Evolutionary conservation across 768 basidiomycete genomes (phyloP).

Genomic region (Rhodotorula sphaerocarpa): DNA sequence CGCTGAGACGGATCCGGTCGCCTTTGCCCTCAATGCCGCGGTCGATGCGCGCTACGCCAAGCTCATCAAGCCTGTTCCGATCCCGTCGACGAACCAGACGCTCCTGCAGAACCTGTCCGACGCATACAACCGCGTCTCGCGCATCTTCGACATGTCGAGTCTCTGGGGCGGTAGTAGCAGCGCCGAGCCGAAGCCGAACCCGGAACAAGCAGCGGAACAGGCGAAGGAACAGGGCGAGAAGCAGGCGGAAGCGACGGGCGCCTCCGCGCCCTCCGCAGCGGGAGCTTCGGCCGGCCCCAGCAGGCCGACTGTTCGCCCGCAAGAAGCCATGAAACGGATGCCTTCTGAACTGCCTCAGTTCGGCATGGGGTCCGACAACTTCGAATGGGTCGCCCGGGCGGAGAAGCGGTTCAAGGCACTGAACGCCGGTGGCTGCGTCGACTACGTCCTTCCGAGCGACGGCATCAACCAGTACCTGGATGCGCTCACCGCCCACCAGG

Average conservation of each 20-base stretch:
- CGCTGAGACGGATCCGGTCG: conserved; percentile 36
- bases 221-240: conserved; percentile 5
- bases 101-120: conserved; percentile 33
- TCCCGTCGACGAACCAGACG: conserved; percentile 31
- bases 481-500: background rate
- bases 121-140: conserved; percentile 30
- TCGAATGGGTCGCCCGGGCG: conserved; percentile 32
- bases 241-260: background rate
- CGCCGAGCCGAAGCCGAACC: background rate
- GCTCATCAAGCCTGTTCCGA: conserved; percentile 36
- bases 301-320: background rate
- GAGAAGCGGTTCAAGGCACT: conserved; percentile 34
- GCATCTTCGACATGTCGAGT: conserved; percentile 28
- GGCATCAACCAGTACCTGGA: conserved; percentile 28
- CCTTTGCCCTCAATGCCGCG: conserved; percentile 32
- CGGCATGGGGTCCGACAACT: conserved; percentile 21
- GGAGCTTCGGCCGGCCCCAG: background rate
- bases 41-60: conserved; percentile 34
- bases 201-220: conserved; percentile 8
- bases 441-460: conserved; percentile 31
- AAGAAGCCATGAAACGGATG: conserved; percentile 30
- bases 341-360: conserved; percentile 21
- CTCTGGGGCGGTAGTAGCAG: conserved; percentile 18
- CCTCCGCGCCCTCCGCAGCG: background rate
- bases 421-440: conserved; percentile 29